Evolutionary conservation across 2,329 filamentous ascomycete genomes (phyloP).

Genomic region (Cladorrhinum sp.): DNA sequence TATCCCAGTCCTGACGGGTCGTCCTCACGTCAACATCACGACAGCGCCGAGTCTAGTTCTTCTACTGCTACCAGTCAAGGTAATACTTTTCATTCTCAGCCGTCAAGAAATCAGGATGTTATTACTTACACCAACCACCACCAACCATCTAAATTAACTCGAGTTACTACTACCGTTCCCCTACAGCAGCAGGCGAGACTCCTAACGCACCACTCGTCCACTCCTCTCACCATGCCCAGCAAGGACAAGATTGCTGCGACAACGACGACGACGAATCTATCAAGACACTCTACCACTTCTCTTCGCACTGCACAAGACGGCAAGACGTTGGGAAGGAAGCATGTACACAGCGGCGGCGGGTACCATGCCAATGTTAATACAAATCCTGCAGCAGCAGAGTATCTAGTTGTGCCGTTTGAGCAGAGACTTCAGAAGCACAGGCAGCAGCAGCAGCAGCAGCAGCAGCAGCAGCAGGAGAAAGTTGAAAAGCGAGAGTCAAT

Average conservation of each 20-base stretch:
- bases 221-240: neutral
- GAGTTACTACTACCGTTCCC: too few relatives aligned
- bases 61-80: neutral
- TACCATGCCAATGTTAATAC: neutral
- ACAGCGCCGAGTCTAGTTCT: too few relatives aligned
- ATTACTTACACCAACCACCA: neutral
- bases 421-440: neutral
- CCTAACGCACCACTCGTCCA: neutral
- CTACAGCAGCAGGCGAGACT: neutral
- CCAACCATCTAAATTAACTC: neutral
- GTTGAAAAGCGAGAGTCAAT: neutral
- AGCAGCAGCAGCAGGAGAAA: neutral
- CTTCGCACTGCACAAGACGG: neutral
- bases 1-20: constrained; percentile 18
- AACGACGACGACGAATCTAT: neutral
- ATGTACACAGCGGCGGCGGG: neutral
- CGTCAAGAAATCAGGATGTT: too few relatives aligned
- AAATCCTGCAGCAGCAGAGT: neutral
- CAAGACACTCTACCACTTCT: neutral
- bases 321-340: neutral
- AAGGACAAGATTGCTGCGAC: neutral
- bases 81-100: too few relatives aligned
- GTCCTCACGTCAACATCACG: too few relatives aligned
- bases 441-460: neutral
- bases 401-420: neutral